Evolutionary conservation across 306 rosid species (phyloP).

Genomic region (Ochetophila trinervis): DNA sequence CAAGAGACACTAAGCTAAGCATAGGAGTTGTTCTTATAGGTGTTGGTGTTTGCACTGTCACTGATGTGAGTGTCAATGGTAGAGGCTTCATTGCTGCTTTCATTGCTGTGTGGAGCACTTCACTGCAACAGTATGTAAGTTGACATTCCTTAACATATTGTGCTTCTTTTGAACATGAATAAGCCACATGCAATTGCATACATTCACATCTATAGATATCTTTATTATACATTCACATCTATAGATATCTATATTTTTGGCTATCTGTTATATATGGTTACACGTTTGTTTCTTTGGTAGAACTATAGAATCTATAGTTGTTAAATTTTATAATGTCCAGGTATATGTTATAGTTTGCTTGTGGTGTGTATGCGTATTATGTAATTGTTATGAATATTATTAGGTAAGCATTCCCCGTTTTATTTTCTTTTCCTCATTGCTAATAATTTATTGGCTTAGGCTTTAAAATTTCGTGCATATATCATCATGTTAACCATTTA

Average conservation of each 20-base stretch:
- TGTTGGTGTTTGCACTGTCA: conserved; percentile 82
- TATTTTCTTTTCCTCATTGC: too few species aligned
- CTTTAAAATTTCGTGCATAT: too few species aligned
- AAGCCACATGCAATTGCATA: neutral
- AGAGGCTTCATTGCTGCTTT: conserved; percentile 70
- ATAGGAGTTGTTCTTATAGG: conserved; percentile 72
- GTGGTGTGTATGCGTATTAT: too few species aligned
- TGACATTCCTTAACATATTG: neutral
- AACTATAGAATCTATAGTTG: too few species aligned
- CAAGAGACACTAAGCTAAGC: conserved; percentile 78
- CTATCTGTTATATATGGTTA: neutral
- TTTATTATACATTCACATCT: too few species aligned
- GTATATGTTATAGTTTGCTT: too few species aligned
- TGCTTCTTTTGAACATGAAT: neutral
- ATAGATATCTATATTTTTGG: neutral
- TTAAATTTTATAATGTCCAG: too few species aligned
- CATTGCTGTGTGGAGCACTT: conserved; percentile 82
- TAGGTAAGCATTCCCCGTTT: too few species aligned
- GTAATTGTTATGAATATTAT: too few species aligned
- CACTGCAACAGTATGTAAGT: conserved; percentile 80
- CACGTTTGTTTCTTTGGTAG: too few species aligned
- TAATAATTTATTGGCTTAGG: too few species aligned
- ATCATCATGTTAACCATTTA: too few species aligned
- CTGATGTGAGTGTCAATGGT: conserved; percentile 82
- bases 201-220: neutral